Conservation (phyloP, 768 basidiomycete species). For the Leucosporidium yakuticum region DNA sequence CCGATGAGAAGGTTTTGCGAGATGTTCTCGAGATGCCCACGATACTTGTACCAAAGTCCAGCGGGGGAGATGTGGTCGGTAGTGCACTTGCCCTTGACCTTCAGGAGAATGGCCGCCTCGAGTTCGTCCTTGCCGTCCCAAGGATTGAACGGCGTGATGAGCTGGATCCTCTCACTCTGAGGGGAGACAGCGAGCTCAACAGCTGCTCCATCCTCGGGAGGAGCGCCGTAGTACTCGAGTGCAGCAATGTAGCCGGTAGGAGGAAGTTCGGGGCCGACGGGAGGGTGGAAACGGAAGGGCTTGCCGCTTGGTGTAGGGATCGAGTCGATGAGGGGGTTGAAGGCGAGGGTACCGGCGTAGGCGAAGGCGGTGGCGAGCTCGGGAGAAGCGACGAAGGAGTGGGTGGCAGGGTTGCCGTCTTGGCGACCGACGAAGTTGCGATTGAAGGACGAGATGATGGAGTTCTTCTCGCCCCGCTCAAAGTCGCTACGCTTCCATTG, state of each 20-base stretch:
- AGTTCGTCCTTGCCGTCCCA: conserved; percentile 90
- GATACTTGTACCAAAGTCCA: conserved; percentile 99
- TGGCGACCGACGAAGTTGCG: conserved; percentile 99
- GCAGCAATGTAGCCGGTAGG: conserved; percentile 93
- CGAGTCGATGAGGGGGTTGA: conserved; percentile 91
- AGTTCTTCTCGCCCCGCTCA: background rate
- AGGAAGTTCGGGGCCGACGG: conserved; percentile 84
- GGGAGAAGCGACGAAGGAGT: conserved; percentile 88
- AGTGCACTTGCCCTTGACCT: conserved; percentile 96
- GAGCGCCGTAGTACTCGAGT: conserved; percentile 91
- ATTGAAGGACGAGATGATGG: conserved; percentile 97
- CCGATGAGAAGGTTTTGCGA: conserved; percentile 75
- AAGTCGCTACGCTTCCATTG: conserved; percentile 98
- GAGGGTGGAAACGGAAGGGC: conserved; percentile 89
- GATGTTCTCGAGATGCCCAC: conserved; percentile 96
- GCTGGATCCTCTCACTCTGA: conserved; percentile 80
- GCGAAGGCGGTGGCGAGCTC: conserved; percentile 91
- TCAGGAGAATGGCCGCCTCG: conserved; percentile 89
- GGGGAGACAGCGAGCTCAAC: conserved; percentile 83
- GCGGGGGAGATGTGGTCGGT: conserved; percentile 59
- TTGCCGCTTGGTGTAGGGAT: conserved; percentile 87
- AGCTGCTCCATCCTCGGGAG: conserved; percentile 71
- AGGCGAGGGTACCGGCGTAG: conserved; percentile 86
- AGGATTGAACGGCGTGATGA: conserved; percentile 75
- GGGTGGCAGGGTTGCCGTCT: conserved; percentile 98